phyloP scores from a whole-genome alignment of 1,139 yeast species.

The Yamadazyma taylorii region DNA sequence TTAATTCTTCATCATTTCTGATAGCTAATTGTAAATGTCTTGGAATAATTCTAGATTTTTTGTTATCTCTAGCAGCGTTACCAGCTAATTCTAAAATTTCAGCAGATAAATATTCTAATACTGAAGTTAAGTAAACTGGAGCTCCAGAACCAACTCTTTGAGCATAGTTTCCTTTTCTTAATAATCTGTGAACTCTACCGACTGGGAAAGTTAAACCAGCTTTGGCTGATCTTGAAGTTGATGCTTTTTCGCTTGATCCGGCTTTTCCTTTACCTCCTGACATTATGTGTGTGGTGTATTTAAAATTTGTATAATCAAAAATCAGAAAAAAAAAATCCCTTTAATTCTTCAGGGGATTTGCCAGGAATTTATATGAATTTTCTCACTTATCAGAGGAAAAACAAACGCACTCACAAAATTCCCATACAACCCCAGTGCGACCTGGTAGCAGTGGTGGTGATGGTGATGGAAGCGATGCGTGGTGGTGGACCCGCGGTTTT shows the following conservation, averaged over 20 bases:
- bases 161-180: slow-evolving; percentile 98
- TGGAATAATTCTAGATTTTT: slow-evolving; percentile 97
- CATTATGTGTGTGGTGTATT: slow-evolving; percentile 46
- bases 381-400: background rate
- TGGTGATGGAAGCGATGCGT: no score
- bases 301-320: slow-evolving; percentile 4
- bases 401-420: no score
- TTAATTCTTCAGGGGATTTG: slow-evolving; percentile 1
- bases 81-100: slow-evolving; percentile 98
- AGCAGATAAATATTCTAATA: slow-evolving; percentile 93
- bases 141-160: slow-evolving; percentile 99
- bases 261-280: slow-evolving; percentile 99
- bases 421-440: no score
- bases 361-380: background rate
- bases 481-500: no score
- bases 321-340: background rate
- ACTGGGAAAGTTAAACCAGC: slow-evolving; percentile 99
- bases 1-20: slow-evolving; percentile 97
- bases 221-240: slow-evolving; percentile 96
- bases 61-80: slow-evolving; percentile 98
- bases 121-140: slow-evolving; percentile 94
- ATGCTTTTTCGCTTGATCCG: slow-evolving; percentile 87
- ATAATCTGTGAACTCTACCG: slow-evolving; percentile 97
- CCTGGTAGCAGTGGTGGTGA: no score
- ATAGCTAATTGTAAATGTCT: slow-evolving; percentile 98